These are phyloP conservation scores for Monilinia polystroma DNA, from an alignment of 2,329 filamentous ascomycete genomes.

Conservation along the genomic window DNA sequence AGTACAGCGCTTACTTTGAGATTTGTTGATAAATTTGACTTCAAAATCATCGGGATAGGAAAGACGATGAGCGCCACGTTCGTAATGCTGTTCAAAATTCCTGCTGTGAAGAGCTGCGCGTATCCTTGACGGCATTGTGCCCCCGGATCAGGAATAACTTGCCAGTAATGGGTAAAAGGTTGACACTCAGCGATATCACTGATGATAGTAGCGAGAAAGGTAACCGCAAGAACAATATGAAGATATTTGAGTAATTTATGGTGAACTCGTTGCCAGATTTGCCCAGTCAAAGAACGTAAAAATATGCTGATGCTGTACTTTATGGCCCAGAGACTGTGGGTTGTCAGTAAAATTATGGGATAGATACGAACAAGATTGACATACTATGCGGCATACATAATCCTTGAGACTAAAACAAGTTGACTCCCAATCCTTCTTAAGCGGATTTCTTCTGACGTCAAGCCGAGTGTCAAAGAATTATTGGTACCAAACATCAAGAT, in stretches of 20 bases:
- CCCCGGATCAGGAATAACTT: slow-evolving; percentile 79
- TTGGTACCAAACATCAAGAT: slow-evolving; percentile 89
- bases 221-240: slow-evolving; percentile 69
- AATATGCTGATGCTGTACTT: slow-evolving; percentile 90
- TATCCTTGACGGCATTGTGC: slow-evolving; percentile 81
- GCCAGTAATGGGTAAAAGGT: slow-evolving; percentile 72
- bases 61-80: slow-evolving; percentile 83
- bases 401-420: slow-evolving; percentile 75
- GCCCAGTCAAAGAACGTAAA: slow-evolving; percentile 76
- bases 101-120: slow-evolving; percentile 82
- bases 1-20: slow-evolving; percentile 16
- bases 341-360: slow-evolving; percentile 18
- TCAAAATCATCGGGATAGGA: slow-evolving; percentile 81
- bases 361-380: slow-evolving; percentile 42
- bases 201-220: slow-evolving; percentile 76
- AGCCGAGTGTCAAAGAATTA: slow-evolving; percentile 62
- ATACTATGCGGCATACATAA: slow-evolving; percentile 86
- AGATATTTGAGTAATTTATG: slow-evolving; percentile 68
- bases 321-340: slow-evolving; percentile 76
- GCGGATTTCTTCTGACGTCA: slow-evolving; percentile 57
- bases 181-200: slow-evolving; percentile 80
- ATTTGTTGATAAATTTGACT: slow-evolving; percentile 64
- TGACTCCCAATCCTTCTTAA: slow-evolving; percentile 71
- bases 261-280: slow-evolving; percentile 76
- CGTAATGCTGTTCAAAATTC: slow-evolving; percentile 79